Percentiles rank a stretch among this genome's conserved stretches.
phyloP scores from a whole-genome alignment of 257 asterid species.

The Thymus mandschuricus region DNA sequence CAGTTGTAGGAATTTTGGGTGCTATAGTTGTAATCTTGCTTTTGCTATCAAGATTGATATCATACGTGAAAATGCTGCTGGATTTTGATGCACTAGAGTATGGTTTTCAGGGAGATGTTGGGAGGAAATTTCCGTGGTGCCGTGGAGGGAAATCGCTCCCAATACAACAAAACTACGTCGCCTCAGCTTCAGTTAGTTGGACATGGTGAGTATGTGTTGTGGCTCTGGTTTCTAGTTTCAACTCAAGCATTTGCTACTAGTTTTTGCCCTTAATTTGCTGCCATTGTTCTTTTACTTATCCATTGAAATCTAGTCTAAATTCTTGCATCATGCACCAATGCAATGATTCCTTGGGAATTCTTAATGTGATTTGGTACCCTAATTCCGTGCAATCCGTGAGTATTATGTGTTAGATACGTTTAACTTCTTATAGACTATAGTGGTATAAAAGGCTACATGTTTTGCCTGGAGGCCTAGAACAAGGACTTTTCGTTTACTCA shows the following conservation, averaged over 20 bases:
- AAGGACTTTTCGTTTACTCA: background rate
- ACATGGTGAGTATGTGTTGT: constrained; percentile 47
- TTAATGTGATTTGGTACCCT: constrained; percentile 8
- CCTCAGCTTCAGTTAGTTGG: constrained; percentile 62
- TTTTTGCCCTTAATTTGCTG: constrained; percentile 10
- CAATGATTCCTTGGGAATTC: constrained; percentile 8
- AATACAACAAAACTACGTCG: constrained; percentile 35
- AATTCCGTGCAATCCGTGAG: background rate
- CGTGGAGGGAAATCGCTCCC: constrained; percentile 43
- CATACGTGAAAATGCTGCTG: constrained; percentile 7
- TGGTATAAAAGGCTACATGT: background rate
- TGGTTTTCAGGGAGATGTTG: constrained; percentile 58
- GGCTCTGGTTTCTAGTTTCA: background rate
- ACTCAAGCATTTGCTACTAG: background rate
- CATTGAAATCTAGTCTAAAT: background rate
- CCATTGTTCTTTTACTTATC: constrained; percentile 9
- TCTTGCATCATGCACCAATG: background rate
- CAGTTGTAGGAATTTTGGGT: constrained; percentile 1
- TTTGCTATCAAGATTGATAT: constrained; percentile 27
- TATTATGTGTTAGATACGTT: background rate
- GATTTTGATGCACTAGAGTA: constrained; percentile 31
- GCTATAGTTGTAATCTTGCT: constrained; percentile 2
- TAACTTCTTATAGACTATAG: background rate
- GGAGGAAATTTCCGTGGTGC: constrained; percentile 47
- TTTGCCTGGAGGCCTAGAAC: background rate